Conservation (phyloP, 1,284 basidiomycete genomes). For the Schizophyllum amplum region DNA sequence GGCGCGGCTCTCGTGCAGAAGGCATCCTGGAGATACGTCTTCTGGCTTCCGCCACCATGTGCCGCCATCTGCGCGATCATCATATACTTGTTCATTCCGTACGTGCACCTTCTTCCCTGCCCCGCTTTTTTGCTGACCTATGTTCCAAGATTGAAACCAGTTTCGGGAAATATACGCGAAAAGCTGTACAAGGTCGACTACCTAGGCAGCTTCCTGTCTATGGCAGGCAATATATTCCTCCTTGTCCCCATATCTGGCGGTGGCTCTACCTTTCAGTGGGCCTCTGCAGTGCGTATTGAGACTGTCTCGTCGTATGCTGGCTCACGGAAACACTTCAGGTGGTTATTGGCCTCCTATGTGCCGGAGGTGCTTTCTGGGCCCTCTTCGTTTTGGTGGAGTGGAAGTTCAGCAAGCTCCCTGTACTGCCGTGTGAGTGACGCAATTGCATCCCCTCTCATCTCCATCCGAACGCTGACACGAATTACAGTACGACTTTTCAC, state of each 20-base stretch:
- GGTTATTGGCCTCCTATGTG: neutral
- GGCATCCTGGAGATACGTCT: constrained; percentile 48
- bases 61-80: constrained; percentile 43
- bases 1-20: constrained; percentile 50
- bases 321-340: neutral
- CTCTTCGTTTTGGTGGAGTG: neutral
- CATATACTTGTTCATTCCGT: constrained; percentile 54
- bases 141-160: neutral
- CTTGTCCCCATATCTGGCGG: constrained; percentile 70
- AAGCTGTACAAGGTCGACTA: constrained; percentile 66
- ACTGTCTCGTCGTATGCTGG: neutral
- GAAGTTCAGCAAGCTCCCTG: neutral
- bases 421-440: neutral
- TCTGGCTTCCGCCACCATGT: constrained; percentile 61
- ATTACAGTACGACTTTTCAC: neutral
- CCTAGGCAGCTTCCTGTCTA: constrained; percentile 48
- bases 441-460: neutral
- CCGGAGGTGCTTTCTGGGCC: neutral
- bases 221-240: constrained; percentile 53
- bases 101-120: constrained; percentile 58
- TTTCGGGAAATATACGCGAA: constrained; percentile 18
- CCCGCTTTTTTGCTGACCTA: constrained; percentile 25
- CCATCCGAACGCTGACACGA: neutral
- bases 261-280: constrained; percentile 63
- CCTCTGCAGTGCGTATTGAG: constrained; percentile 25